These are phyloP conservation scores for Arabis hirsuta DNA, from an alignment of 345 rosid genomes.

Conservation along the genomic window DNA sequence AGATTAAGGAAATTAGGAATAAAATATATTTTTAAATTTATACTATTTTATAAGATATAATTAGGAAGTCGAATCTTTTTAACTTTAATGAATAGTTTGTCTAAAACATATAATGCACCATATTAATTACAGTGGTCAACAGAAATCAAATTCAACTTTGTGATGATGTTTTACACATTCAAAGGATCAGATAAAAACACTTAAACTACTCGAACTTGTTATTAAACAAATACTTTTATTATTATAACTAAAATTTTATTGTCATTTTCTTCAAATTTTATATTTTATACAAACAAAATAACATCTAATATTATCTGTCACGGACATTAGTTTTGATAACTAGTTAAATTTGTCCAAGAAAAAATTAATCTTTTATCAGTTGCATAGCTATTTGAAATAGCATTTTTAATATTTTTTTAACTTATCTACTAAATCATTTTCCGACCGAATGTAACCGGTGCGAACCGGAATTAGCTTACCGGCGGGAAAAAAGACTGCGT, in stretches of 20 bases:
- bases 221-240: neutral
- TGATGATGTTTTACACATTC: conserved; percentile 3
- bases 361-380: no score
- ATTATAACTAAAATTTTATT: neutral
- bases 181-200: conserved; percentile 1
- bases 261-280: neutral
- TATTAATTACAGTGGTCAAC: neutral
- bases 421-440: no score
- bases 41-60: neutral
- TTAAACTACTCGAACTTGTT: neutral
- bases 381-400: no score
- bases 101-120: neutral
- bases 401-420: no score
- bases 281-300: neutral
- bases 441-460: neutral
- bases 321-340: no score
- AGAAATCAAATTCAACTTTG: neutral
- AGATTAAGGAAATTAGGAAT: neutral
- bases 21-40: neutral
- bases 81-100: neutral
- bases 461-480: conserved; percentile 8
- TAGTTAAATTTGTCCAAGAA: no score
- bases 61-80: neutral
- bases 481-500: conserved; percentile 23
- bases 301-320: neutral